Percentiles rank a stretch among this genome's conserved stretches.
Conservation (phyloP, 2,329 filamentous ascomycete species). For the Penicillium frequentans region DNA sequence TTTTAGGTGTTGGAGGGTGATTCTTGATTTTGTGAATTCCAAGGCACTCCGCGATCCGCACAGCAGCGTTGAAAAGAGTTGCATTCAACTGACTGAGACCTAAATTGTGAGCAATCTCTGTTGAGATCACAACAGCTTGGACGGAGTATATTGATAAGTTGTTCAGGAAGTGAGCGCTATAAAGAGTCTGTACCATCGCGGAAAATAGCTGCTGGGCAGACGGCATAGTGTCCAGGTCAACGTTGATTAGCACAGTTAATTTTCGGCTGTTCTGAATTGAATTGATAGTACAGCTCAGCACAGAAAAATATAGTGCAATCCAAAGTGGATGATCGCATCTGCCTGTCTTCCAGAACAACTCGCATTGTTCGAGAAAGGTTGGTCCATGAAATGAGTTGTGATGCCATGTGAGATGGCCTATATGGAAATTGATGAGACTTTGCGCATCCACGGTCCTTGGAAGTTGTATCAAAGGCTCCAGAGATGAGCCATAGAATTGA, state of each 20-base stretch:
- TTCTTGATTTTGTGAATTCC: slow-evolving; percentile 28
- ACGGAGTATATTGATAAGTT: slow-evolving; percentile 31
- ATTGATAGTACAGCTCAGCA: slow-evolving; percentile 24
- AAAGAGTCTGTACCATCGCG: slow-evolving; percentile 34
- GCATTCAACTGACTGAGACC: slow-evolving; percentile 38
- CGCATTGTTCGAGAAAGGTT: slow-evolving; percentile 28
- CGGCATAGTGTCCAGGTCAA: slow-evolving; percentile 24
- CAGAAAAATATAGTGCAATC: slow-evolving; percentile 25
- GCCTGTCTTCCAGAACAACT: slow-evolving; percentile 24
- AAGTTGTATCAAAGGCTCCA: slow-evolving; percentile 8
- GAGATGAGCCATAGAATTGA: slow-evolving; percentile 9
- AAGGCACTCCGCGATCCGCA: slow-evolving; percentile 38
- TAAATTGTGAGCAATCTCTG: slow-evolving; percentile 39
- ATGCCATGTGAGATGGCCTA: slow-evolving; percentile 25
- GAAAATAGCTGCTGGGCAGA: slow-evolving; percentile 28
- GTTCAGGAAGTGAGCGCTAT: slow-evolving; percentile 34
- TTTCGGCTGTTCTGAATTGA: slow-evolving; percentile 26
- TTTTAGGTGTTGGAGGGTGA: slow-evolving; percentile 6
- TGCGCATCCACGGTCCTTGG: slow-evolving; percentile 14
- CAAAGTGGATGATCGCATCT: slow-evolving; percentile 26
- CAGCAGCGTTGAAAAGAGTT: slow-evolving; percentile 35
- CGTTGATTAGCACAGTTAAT: slow-evolving; percentile 12
- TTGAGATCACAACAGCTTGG: slow-evolving; percentile 41
- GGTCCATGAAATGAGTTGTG: slow-evolving; percentile 25
- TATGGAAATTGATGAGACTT: slow-evolving; percentile 25